Conservation (phyloP, 176 grass and related monocot genomes). For the Eremochloa ophiuroides region DNA sequence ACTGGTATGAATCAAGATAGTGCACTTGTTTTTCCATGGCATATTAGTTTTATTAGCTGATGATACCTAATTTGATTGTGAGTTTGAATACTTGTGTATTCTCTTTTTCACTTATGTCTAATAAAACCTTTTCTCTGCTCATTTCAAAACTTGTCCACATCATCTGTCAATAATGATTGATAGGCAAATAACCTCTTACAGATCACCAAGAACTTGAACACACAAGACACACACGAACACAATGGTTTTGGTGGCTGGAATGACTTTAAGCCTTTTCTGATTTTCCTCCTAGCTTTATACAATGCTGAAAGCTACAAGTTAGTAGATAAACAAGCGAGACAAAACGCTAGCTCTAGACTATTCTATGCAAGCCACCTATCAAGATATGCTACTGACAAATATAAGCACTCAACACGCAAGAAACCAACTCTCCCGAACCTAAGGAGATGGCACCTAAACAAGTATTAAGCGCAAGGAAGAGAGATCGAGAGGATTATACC, state of each 20-base stretch:
- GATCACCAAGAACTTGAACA: neutral
- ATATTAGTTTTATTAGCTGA: slow-evolving; percentile 2
- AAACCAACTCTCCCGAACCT: too few species aligned
- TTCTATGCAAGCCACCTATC: too few species aligned
- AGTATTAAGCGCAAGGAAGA: too few species aligned
- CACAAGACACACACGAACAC: neutral
- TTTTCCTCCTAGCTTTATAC: neutral
- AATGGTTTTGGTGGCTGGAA: neutral
- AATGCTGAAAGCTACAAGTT: neutral
- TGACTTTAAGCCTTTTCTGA: neutral
- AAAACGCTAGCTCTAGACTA: too few species aligned
- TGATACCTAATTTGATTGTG: neutral
- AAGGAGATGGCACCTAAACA: too few species aligned
- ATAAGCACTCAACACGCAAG: too few species aligned
- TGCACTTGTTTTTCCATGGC: slow-evolving; percentile 1
- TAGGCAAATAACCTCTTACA: neutral
- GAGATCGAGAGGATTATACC: too few species aligned
- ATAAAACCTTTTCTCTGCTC: neutral
- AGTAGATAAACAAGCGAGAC: too few species aligned
- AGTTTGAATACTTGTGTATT: neutral
- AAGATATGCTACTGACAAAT: too few species aligned
- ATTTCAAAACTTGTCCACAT: neutral
- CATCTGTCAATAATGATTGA: neutral
- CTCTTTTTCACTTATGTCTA: neutral
- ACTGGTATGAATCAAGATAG: slow-evolving; percentile 44